Evolutionary conservation across 2,329 filamentous ascomycete species (phyloP), one percentile per base, ranked within the genome.

Genomic region (Colletotrichum limetticola): DNA sequence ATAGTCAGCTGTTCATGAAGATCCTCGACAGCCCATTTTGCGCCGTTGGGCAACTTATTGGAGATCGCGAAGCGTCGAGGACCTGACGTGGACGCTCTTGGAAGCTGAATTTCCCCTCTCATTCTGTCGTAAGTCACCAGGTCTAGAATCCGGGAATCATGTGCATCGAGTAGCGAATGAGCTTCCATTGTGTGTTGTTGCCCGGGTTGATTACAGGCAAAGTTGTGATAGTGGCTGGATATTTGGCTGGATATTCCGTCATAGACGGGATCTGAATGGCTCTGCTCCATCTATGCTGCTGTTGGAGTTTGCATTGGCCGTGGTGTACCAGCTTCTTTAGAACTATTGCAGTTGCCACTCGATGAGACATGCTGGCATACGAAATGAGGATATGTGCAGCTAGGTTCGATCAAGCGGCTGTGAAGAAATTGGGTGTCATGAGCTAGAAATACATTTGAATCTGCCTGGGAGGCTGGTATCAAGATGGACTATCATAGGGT

Each of bases 141-240:
- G 63, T 64, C 52, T 52, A 74, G 61, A 24, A 59, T n/a, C 55
- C 68, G 30, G 68, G 59, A 2, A 68, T 46, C 46, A 57, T 32
- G 9, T 16, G 8, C 37, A 32, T 46, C 52, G 42, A 52, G 30
- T 7, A 26, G 7, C 12, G 32, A 35, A 30, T 55, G 1, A 37
- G 35, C 22, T 19, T 55, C 61, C 26, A 11, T 28, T 22, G 6
- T 24, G 5, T 30, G 19, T 22, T 30, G 19, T 22, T 19, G 42
- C 19, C 42, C n/a, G 35, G 16, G 22, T 3, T 9, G 3, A 22
- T 24, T 30, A 24, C 16, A 11, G 9, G 2, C 22, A 24, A 8
- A 9, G 26, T 16, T 30, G 22, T 64, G 14, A 11, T 64, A 12
- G 16, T 37, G 46, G 22, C 30, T 64, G 14, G 2, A 24, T 16